Percentiles rank a stretch among this genome's conserved stretches.
phyloP scores from a whole-genome alignment of 2,329 filamentous ascomycete genomes.

The Grosmannia serpens region DNA sequence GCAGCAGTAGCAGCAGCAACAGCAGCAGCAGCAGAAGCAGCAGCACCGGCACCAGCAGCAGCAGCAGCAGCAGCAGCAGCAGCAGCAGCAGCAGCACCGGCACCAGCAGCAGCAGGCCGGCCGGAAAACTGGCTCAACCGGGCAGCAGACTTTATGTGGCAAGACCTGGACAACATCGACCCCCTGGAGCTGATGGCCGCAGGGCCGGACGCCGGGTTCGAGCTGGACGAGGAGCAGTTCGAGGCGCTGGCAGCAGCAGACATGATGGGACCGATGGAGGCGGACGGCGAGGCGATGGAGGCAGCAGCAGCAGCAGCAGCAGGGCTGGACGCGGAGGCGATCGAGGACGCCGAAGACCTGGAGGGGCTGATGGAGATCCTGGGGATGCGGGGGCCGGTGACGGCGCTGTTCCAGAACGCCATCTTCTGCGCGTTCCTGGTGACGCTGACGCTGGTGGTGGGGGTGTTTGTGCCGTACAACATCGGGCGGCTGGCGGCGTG shows the following conservation, averaged over 20 bases:
- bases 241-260: not conserved
- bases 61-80: not conserved
- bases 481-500: conserved; percentile 77
- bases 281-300: conserved; percentile 47
- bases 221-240: conserved; percentile 19
- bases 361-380: conserved; percentile 94
- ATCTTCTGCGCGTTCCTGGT: conserved; percentile 90
- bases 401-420: conserved; percentile 84
- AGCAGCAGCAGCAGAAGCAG: not conserved
- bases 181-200: conserved; percentile 37
- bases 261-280: conserved; percentile 11
- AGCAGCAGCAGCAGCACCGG: not conserved
- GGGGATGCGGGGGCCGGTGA: conserved; percentile 87
- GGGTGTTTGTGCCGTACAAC: conserved; percentile 86
- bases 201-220: conserved; percentile 27
- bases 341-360: conserved; percentile 84
- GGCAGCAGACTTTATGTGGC: conserved; percentile 52
- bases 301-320: conserved; percentile 51
- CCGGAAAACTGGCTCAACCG: conserved; percentile 27
- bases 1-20: not conserved
- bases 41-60: not conserved
- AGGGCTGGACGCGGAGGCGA: conserved; percentile 61
- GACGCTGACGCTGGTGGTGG: conserved; percentile 71
- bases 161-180: conserved; percentile 39
- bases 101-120: conserved; percentile 9